Base-by-base conservation (phyloP, 305 asterid species). In the Withania somnifera region DNA sequence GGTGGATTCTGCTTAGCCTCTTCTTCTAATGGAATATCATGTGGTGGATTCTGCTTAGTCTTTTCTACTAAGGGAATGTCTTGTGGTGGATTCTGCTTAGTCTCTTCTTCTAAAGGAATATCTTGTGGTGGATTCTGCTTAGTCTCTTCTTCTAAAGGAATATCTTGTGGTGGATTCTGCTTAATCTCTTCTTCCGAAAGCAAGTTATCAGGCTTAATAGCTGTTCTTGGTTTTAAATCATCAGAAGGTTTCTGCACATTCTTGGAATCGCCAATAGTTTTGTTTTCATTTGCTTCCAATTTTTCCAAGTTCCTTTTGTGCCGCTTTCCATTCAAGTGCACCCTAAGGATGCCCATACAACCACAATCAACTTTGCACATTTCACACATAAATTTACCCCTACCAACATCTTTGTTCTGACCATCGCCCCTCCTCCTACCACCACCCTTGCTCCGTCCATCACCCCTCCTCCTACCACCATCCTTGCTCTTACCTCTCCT, bases 301-400 rank as follows among this genome's bases (percentile, higher is more conserved):
- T 52, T 85, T 24, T 42, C 81, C 81, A 87, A 57, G 77, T 83
- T 83, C 83, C 67, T 87, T 71, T 81, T 54, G 69, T 87, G 89
- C 10, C 87, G 84, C 66, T 87, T 87, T 15, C 89, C 85, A 2
- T 14, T 83, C 73, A 78, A 60, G 81, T 83, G 89, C 68, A 81
- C 71, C 80, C 28, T 83, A 50, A 87, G 82, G 24, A 83, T 82
- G 50, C 68, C 88, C 75, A 28, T 5, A 40, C 83, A 85, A 13
- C 83, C 86, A 24, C 77, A 83, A 42, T 81, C 81, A 30, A 81
- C 82, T 7, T 40, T 81, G 68, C 89, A 87, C 56, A 87, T 28
- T 4, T 83, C 89, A 73, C 88, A 87, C 81, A 6, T 38, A 38
- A 38, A 38, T 38, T 38, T 6, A 38, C 10, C 22, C 69, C 45